Evolutionary conservation across 2,329 filamentous ascomycete species (phyloP).

Genomic region (Fusarium coffeatum): DNA sequence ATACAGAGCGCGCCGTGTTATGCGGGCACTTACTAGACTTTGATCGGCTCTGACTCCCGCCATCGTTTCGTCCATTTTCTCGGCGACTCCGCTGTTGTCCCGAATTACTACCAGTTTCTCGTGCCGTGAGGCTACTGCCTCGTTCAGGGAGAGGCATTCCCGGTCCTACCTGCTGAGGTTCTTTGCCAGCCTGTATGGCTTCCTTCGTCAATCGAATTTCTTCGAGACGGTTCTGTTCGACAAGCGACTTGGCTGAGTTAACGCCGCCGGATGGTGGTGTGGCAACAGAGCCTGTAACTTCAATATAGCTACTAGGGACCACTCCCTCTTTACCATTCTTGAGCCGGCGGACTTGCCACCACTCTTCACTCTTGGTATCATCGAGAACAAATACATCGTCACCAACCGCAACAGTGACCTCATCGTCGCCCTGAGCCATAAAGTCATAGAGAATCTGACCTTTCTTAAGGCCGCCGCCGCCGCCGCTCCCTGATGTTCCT

Average conservation of each 20-base stretch:
- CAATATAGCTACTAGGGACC: constrained; percentile 95
- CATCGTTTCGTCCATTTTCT: constrained; percentile 72
- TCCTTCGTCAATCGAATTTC: constrained; percentile 87
- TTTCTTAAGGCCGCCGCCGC: constrained; percentile 68
- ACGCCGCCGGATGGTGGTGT: constrained; percentile 63
- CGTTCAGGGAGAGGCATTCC: constrained; percentile 80
- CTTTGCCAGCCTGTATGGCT: constrained; percentile 74
- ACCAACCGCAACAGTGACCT: constrained; percentile 89
- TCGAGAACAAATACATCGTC: constrained; percentile 94
- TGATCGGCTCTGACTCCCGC: constrained; percentile 63
- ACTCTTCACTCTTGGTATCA: constrained; percentile 92
- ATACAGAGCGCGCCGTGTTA: background rate
- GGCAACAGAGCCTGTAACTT: constrained; percentile 77
- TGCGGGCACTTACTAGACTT: constrained; percentile 75
- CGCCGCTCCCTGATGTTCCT: constrained; percentile 71
- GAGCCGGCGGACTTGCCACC: constrained; percentile 94
- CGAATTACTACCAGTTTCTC: constrained; percentile 74
- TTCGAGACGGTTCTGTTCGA: constrained; percentile 82
- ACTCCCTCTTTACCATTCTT: constrained; percentile 96
- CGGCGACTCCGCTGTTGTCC: constrained; percentile 77
- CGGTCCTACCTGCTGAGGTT: constrained; percentile 75
- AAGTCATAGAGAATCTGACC: constrained; percentile 94
- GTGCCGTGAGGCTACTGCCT: constrained; percentile 79
- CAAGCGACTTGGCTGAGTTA: constrained; percentile 67
- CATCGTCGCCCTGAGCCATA: constrained; percentile 94